A percentile compares a stretch with the other conserved stretches of the same genome.
Conservation (phyloP, 176 grass and related monocot genomes). For the Ensete glaucum region DNA sequence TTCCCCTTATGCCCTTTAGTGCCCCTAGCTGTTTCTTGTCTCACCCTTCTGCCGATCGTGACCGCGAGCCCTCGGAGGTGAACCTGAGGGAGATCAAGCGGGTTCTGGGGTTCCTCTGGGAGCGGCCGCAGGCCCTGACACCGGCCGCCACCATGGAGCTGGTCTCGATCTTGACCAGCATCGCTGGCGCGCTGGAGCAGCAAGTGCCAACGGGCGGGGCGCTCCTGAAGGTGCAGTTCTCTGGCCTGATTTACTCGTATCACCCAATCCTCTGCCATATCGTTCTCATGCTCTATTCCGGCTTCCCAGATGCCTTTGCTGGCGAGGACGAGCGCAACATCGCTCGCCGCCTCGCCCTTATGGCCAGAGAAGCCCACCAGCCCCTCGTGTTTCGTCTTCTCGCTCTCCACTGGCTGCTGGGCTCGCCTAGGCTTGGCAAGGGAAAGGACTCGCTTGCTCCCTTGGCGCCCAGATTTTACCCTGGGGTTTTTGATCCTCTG, state of each 20-base stretch:
- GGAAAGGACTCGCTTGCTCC: constrained; percentile 16
- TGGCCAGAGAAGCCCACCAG: constrained; percentile 43
- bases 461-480: constrained; percentile 38
- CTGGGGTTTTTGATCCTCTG: constrained; percentile 63
- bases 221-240: constrained; percentile 84
- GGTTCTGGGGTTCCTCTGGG: constrained; percentile 60
- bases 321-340: constrained; percentile 47
- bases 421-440: constrained; percentile 27
- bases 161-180: constrained; percentile 38
- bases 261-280: constrained; percentile 61
- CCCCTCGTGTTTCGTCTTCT: constrained; percentile 52
- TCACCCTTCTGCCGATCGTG: not conserved
- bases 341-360: constrained; percentile 41
- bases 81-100: constrained; percentile 72
- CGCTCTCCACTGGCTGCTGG: constrained; percentile 75
- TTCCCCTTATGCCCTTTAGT: constrained; percentile 49
- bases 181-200: constrained; percentile 40
- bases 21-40: constrained; percentile 35
- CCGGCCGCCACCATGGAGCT: constrained; percentile 56
- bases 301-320: constrained; percentile 56
- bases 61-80: constrained; percentile 42
- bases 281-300: constrained; percentile 46
- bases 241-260: constrained; percentile 55
- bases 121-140: constrained; percentile 65
- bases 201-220: constrained; percentile 56